These are phyloP conservation scores for Umbelopsis sp. DNA, from an alignment of 371 early-diverging fungal genomes.

Conservation along the genomic window DNA sequence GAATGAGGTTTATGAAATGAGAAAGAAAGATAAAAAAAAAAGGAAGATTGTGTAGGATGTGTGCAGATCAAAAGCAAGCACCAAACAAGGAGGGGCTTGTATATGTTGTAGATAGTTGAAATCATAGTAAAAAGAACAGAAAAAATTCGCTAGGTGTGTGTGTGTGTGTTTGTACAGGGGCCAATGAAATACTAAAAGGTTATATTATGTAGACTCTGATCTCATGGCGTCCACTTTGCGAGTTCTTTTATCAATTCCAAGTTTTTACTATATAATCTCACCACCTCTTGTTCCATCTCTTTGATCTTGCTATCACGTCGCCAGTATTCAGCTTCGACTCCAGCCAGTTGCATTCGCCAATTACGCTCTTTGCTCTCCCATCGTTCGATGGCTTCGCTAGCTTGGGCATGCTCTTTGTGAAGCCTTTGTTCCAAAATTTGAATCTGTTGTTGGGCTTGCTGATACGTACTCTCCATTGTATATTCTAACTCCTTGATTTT, in stretches of 20 bases:
- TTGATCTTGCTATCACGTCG: constrained; percentile 19
- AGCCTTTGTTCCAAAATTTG: constrained; percentile 1
- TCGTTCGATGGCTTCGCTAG: background rate
- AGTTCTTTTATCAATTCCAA: constrained; percentile 20
- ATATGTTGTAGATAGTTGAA: too few species aligned
- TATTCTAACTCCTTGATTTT: constrained; percentile 15
- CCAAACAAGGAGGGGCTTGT: too few species aligned
- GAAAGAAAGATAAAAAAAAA: too few species aligned
- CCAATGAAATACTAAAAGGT: background rate
- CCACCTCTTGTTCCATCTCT: constrained; percentile 20
- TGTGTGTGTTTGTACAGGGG: background rate
- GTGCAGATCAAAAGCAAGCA: too few species aligned
- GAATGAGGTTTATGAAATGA: too few species aligned
- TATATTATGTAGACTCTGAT: too few species aligned
- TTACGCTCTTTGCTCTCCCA: constrained; percentile 12
- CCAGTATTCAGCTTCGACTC: constrained; percentile 20
- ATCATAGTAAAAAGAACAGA: too few species aligned
- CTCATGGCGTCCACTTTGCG: constrained; percentile 8
- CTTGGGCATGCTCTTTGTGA: background rate
- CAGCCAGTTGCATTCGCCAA: constrained; percentile 16
- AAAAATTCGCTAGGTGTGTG: background rate
- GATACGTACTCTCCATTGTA: background rate
- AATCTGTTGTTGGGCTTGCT: constrained; percentile 7
- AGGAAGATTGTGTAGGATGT: too few species aligned
- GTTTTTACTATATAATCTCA: constrained; percentile 15